Percentiles rank a stretch among this genome's conserved stretches.
Evolutionary conservation across 2,329 filamentous ascomycete species (phyloP).

Genomic region (Aspergillus transmontanensis): DNA sequence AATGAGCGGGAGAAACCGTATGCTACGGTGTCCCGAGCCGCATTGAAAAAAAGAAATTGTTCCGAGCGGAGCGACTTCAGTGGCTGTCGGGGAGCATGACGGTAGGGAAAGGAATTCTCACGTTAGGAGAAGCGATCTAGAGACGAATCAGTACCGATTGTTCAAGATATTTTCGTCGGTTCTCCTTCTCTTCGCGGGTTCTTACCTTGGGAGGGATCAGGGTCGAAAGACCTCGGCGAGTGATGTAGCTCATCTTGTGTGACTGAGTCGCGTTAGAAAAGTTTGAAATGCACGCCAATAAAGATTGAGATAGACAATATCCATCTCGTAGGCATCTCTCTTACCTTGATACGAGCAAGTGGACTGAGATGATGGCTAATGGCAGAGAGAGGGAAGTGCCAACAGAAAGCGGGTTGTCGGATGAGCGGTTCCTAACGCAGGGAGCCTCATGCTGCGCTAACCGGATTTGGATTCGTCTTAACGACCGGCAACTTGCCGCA

Average conservation of each 20-base stretch:
- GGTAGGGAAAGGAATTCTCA: constrained; percentile 29
- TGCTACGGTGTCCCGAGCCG: constrained; percentile 14
- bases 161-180: constrained; percentile 14
- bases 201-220: constrained; percentile 98
- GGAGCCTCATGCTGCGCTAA: constrained; percentile 35
- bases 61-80: constrained; percentile 16
- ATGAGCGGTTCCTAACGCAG: constrained; percentile 30
- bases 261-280: constrained; percentile 30
- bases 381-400: constrained; percentile 37
- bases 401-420: constrained; percentile 41
- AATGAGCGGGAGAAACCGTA: constrained; percentile 7
- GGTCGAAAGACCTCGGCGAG: constrained; percentile 91
- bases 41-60: constrained; percentile 27
- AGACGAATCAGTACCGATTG: constrained; percentile 42
- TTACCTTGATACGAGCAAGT: constrained; percentile 39
- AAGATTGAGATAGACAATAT: background rate
- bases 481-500: constrained; percentile 34
- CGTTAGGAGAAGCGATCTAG: constrained; percentile 44
- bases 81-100: constrained; percentile 14
- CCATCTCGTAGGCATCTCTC: constrained; percentile 7
- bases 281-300: background rate
- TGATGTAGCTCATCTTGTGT: constrained; percentile 86
- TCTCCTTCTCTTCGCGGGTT: constrained; percentile 14
- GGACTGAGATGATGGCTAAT: constrained; percentile 35
- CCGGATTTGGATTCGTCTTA: constrained; percentile 36